phyloP scores from a whole-genome alignment of 192 early-diverging fungal genomes.

The Jimgerdemannia flammicorona region DNA sequence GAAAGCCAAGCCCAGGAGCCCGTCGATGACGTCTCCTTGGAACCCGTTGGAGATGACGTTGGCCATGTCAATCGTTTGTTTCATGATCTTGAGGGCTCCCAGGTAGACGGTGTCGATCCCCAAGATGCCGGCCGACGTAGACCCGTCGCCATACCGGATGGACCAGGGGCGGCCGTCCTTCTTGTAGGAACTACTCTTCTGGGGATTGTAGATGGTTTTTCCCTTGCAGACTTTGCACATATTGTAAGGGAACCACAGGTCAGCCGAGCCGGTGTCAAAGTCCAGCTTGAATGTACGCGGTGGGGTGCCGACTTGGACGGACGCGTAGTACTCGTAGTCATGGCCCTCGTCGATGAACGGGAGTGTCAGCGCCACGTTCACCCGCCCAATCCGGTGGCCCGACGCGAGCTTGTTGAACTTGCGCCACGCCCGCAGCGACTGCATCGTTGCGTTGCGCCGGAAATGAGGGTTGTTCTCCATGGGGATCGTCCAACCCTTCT shows the following conservation, averaged over 20 bases:
- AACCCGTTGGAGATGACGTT: conserved; percentile 54
- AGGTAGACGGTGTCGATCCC: conserved; percentile 54
- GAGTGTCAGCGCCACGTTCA: background rate
- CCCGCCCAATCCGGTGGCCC: no score
- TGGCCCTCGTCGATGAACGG: conserved; percentile 8
- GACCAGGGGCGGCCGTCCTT: conserved; percentile 52
- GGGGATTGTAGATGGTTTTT: conserved; percentile 30
- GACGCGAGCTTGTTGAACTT: no score
- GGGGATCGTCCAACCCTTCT: no score
- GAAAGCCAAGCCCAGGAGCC: conserved; percentile 63
- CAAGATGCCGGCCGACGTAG: conserved; percentile 36
- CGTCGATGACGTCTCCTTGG: conserved; percentile 53
- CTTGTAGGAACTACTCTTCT: conserved; percentile 40
- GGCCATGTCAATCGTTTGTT: conserved; percentile 61
- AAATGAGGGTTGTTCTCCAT: no score
- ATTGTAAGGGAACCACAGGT: conserved; percentile 2
- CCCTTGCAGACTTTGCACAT: conserved; percentile 10
- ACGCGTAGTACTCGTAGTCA: conserved; percentile 24
- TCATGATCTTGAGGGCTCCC: conserved; percentile 52
- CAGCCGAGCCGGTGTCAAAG: conserved; percentile 25
- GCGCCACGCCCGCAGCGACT: no score
- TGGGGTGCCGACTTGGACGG: conserved; percentile 32
- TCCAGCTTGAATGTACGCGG: conserved; percentile 24
- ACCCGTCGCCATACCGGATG: conserved; percentile 63
- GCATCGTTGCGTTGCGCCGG: no score